A percentile compares a stretch with the other conserved stretches of the same genome.
Conservation (phyloP, 495 filamentous ascomycete genomes). For the Astrothelium macrocarpum region DNA sequence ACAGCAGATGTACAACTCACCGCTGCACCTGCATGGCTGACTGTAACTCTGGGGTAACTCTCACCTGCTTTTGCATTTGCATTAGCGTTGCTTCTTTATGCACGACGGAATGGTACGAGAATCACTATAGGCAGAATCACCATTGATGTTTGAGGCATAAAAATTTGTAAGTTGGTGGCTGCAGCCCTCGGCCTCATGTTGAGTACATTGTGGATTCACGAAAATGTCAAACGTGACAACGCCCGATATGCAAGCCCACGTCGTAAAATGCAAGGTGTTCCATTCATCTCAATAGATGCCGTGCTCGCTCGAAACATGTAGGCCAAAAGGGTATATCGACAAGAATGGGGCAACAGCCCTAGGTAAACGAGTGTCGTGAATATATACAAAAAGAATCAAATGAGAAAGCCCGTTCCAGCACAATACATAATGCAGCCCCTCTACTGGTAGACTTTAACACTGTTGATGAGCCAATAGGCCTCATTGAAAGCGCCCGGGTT, state of each 20-base stretch:
- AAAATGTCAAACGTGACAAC: background rate
- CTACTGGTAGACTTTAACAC: constrained; percentile 27
- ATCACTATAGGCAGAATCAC: background rate
- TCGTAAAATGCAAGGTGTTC: background rate
- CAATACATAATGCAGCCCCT: background rate
- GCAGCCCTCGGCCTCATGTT: background rate
- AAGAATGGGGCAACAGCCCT: background rate
- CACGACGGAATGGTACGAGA: background rate
- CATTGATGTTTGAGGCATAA: background rate
- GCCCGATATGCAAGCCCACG: background rate
- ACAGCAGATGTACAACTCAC: background rate
- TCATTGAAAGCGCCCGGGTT: constrained; percentile 29
- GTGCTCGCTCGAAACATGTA: background rate
- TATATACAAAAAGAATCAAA: background rate
- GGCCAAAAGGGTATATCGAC: background rate
- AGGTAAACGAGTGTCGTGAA: background rate
- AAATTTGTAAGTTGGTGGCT: background rate
- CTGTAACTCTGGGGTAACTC: background rate
- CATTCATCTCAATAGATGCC: background rate
- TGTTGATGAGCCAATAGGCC: constrained; percentile 30
- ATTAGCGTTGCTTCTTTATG: background rate
- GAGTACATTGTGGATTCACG: background rate
- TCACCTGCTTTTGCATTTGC: background rate
- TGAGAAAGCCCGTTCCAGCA: no score
- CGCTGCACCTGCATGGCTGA: background rate